Evolutionary conservation across 805 yeast species (phyloP).

Genomic region (Yamadazyma ubonensis): DNA sequence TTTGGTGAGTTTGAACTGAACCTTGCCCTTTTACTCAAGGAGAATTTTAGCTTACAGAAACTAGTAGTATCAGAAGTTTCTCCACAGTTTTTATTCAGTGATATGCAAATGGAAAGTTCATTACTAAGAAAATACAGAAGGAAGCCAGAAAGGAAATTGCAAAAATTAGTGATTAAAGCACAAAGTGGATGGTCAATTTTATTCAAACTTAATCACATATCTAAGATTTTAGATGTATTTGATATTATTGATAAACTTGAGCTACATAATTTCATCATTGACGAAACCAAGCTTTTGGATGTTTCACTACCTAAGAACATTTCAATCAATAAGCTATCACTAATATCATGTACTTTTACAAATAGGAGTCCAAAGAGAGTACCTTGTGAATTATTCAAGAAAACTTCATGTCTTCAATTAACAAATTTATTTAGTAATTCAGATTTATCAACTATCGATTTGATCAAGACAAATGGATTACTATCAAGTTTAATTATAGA

Average conservation of each 20-base stretch:
- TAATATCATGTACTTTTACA: constrained; percentile 23
- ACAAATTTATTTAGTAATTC: constrained; percentile 38
- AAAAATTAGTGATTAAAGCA: constrained; percentile 38
- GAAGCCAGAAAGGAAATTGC: constrained; percentile 23
- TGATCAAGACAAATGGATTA: constrained; percentile 35
- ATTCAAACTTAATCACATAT: constrained; percentile 42
- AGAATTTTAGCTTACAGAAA: constrained; percentile 45
- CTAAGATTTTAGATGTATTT: constrained; percentile 44
- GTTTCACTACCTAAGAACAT: constrained; percentile 22
- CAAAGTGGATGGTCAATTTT: constrained; percentile 56
- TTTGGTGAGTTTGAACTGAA: constrained; percentile 27
- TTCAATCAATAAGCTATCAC: constrained; percentile 11
- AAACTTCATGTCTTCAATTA: constrained; percentile 38
- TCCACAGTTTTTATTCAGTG: constrained; percentile 46
- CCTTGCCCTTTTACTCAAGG: constrained; percentile 36
- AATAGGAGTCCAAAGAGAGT: constrained; percentile 17
- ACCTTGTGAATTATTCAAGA: constrained; percentile 37
- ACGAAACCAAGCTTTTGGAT: constrained; percentile 29
- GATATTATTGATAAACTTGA: constrained; percentile 39
- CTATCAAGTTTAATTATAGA: constrained; percentile 46
- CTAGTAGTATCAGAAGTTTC: constrained; percentile 46
- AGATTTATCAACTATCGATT: constrained; percentile 52
- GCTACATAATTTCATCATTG: constrained; percentile 49
- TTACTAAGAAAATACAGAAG: constrained; percentile 6
- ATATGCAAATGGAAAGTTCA: constrained; percentile 12